Percentiles rank a stretch among this genome's conserved stretches.
These are phyloP conservation scores for Pleurotus ostreatus DNA, from an alignment of 768 basidiomycete genomes.

Conservation along the genomic window DNA sequence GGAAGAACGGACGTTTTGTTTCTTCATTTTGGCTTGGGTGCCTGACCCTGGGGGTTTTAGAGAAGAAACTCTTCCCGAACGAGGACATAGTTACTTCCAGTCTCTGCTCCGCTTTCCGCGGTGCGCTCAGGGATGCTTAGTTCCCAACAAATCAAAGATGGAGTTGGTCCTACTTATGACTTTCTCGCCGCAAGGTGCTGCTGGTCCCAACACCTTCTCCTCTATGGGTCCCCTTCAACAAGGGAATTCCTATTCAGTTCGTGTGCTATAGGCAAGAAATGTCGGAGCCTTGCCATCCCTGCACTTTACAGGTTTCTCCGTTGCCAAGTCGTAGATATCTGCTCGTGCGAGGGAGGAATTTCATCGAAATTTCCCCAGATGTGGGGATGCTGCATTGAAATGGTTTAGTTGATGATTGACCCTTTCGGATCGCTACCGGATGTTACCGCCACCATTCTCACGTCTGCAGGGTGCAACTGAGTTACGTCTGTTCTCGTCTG, in stretches of 20 bases:
- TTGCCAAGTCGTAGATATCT: slow-evolving; percentile 1
- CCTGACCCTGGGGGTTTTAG: background rate
- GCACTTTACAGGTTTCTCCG: slow-evolving; percentile 4
- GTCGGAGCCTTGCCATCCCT: background rate
- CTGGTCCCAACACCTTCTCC: background rate
- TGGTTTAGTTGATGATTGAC: background rate
- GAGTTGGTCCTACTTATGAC: background rate
- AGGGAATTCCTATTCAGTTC: background rate
- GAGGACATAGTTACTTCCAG: background rate
- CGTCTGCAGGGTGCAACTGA: background rate
- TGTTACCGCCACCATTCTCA: background rate
- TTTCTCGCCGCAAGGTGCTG: background rate
- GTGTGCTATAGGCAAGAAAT: slow-evolving; percentile 2
- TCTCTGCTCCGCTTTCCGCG: no score
- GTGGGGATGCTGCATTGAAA: slow-evolving; percentile 1
- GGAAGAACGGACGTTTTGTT: background rate
- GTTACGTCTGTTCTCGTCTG: background rate
- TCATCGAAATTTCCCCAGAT: slow-evolving; percentile 8
- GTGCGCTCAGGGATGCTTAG: no score
- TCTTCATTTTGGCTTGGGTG: slow-evolving; percentile 8
- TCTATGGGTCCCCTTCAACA: no score
- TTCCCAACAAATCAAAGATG: background rate
- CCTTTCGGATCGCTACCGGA: slow-evolving; percentile 9
- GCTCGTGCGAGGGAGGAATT: background rate
- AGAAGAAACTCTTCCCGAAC: background rate